Conservation (phyloP, 768 basidiomycete species). For the Tephrocybe sp. region DNA sequence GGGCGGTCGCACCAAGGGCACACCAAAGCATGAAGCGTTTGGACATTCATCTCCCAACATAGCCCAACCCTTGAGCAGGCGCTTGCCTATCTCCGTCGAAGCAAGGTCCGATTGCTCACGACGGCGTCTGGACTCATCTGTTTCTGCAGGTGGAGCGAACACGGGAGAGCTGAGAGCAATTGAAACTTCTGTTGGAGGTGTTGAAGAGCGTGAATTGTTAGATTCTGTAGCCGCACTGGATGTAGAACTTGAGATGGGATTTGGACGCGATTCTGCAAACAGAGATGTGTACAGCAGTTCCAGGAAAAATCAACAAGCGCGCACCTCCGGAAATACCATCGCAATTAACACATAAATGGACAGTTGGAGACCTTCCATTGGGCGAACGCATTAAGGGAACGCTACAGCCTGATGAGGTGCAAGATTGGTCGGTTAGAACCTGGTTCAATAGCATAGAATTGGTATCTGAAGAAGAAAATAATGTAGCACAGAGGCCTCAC, state of each 20-base stretch:
- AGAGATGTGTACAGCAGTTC: slow-evolving; percentile 8
- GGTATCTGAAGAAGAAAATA: background rate
- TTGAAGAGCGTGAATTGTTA: slow-evolving; percentile 60
- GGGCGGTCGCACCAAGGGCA: slow-evolving; percentile 82
- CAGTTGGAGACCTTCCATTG: slow-evolving; percentile 37
- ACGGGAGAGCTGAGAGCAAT: slow-evolving; percentile 57
- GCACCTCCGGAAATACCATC: slow-evolving; percentile 30
- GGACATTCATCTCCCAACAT: slow-evolving; percentile 89
- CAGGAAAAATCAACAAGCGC: background rate
- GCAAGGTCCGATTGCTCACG: slow-evolving; percentile 81
- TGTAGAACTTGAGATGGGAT: slow-evolving; percentile 25
- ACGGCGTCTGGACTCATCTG: slow-evolving; percentile 61
- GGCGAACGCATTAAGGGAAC: slow-evolving; percentile 80
- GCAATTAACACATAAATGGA: slow-evolving; percentile 65
- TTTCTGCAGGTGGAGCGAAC: slow-evolving; percentile 63
- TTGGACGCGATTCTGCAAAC: slow-evolving; percentile 9
- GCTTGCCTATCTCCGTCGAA: slow-evolving; percentile 74
- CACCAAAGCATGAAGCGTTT: slow-evolving; percentile 64
- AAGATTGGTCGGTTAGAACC: slow-evolving; percentile 66
- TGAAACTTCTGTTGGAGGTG: slow-evolving; percentile 76
- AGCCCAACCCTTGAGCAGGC: slow-evolving; percentile 79
- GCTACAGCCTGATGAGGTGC: slow-evolving; percentile 51
- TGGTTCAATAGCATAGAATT: slow-evolving; percentile 21
- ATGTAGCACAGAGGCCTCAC: slow-evolving; percentile 31
- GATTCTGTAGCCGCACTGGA: slow-evolving; percentile 49